Percentiles rank a stretch among this genome's conserved stretches.
Conservation (phyloP, 768 basidiomycete genomes). For the Trametes maxima region DNA sequence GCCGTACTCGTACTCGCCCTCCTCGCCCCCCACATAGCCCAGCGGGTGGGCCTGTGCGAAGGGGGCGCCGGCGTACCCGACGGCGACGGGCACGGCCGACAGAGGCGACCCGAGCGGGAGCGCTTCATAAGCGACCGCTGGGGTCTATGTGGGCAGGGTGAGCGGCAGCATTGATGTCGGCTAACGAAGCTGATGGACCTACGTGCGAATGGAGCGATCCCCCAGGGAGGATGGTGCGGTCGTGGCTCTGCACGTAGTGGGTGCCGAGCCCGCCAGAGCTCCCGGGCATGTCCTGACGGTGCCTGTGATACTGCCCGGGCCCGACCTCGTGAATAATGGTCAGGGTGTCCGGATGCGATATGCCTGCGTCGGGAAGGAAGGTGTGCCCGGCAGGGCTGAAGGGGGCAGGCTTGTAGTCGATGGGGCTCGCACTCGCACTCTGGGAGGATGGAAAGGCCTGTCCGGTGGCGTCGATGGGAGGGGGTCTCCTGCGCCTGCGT, state of each 20-base stretch:
- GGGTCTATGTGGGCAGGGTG: conserved; percentile 24
- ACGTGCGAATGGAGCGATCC: conserved; percentile 20
- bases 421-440: conserved; percentile 18
- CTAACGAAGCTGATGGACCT: conserved; percentile 25
- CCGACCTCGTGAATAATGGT: conserved; percentile 17
- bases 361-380: conserved; percentile 2
- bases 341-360: conserved; percentile 5
- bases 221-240: conserved; percentile 14
- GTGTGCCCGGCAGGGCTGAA: conserved; percentile 15
- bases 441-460: conserved; percentile 6
- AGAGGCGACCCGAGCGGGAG: conserved; percentile 19
- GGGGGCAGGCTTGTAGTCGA: conserved; percentile 8
- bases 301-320: conserved; percentile 16
- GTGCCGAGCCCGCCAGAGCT: conserved; percentile 4
- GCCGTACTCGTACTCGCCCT: conserved; percentile 7
- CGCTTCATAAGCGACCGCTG: conserved; percentile 25
- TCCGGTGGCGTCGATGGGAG: conserved; percentile 1
- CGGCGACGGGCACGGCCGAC: conserved; percentile 7
- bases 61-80: conserved; percentile 14
- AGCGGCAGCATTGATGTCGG: conserved; percentile 25
- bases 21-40: not conserved
- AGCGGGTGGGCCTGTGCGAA: conserved; percentile 1
- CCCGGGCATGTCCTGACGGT: conserved; percentile 11
- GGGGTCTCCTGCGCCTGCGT: conserved; percentile 23
- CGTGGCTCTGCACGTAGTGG: conserved; percentile 19